Conservation (phyloP, 2,329 filamentous ascomycete genomes). For the Claviceps purpurea region DNA sequence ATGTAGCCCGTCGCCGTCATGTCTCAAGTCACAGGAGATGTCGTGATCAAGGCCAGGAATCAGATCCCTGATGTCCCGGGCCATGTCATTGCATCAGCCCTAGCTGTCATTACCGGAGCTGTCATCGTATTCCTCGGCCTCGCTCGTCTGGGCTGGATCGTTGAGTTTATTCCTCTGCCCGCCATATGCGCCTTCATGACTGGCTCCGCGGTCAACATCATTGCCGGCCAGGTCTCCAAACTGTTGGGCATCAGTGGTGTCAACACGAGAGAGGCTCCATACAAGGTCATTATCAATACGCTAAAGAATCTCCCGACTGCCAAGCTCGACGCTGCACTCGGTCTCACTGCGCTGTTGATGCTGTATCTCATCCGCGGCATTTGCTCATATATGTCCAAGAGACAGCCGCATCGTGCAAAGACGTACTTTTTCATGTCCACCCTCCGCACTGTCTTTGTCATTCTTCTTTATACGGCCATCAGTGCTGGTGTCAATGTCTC, state of each 20-base stretch:
- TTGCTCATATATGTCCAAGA: slow-evolving; percentile 52
- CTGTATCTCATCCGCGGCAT: slow-evolving; percentile 52
- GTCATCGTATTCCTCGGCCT: slow-evolving; percentile 37
- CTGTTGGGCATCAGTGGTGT: slow-evolving; percentile 36
- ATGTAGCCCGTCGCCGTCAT: slow-evolving; percentile 39
- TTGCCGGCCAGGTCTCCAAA: slow-evolving; percentile 34
- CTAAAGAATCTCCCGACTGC: slow-evolving; percentile 32
- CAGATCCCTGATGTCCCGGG: slow-evolving; percentile 24
- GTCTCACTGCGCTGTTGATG: slow-evolving; percentile 53
- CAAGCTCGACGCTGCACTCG: slow-evolving; percentile 59
- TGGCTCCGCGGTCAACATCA: slow-evolving; percentile 37
- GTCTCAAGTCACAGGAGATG: slow-evolving; percentile 37
- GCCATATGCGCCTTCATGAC: slow-evolving; percentile 43
- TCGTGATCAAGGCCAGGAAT: slow-evolving; percentile 27
- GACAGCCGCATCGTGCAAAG: slow-evolving; percentile 52
- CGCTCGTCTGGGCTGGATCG: slow-evolving; percentile 37
- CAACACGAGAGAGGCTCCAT: slow-evolving; percentile 35
- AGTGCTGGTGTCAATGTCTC: slow-evolving; percentile 58
- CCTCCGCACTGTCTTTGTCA: slow-evolving; percentile 66
- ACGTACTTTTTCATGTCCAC: slow-evolving; percentile 68
- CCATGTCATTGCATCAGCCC: slow-evolving; percentile 32
- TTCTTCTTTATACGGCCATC: slow-evolving; percentile 66
- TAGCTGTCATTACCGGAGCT: slow-evolving; percentile 33
- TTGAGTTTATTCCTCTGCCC: slow-evolving; percentile 40
- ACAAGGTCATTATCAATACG: slow-evolving; percentile 37